A percentile compares a stretch with the other conserved stretches of the same genome.
Evolutionary conservation across 192 early-diverging fungal species (phyloP).

Genomic region (Entomortierella beljakovae): DNA sequence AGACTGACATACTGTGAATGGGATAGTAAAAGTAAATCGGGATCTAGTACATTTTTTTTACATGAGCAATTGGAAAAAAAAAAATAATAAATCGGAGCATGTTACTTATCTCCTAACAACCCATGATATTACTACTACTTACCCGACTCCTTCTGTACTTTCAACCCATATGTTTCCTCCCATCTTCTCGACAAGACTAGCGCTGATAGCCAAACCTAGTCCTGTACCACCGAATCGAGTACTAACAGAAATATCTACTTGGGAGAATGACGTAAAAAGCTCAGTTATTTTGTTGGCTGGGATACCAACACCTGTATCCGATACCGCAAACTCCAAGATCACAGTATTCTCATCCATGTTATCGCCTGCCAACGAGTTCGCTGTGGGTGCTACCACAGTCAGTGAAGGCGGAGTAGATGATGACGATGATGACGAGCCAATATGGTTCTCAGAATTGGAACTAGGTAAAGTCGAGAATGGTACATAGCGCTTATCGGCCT

Average conservation of each 20-base stretch:
- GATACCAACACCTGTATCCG: conserved; percentile 49
- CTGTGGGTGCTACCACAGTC: conserved; percentile 46
- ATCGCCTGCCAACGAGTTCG: conserved; percentile 33
- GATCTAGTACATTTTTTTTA: conserved; percentile 6
- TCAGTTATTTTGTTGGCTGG: conserved; percentile 55
- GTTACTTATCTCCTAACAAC: background rate
- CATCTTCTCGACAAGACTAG: conserved; percentile 71
- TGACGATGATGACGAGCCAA: background rate
- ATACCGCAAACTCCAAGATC: conserved; percentile 50
- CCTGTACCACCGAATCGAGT: conserved; percentile 71
- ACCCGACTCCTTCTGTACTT: conserved; percentile 69
- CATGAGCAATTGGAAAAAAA: background rate
- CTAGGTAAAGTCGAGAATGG: background rate
- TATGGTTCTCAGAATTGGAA: background rate
- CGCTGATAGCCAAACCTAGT: conserved; percentile 74
- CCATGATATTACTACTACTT: no score
- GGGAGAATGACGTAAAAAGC: conserved; percentile 73
- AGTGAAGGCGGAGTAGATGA: conserved; percentile 21
- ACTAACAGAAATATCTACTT: conserved; percentile 70
- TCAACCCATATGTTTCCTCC: conserved; percentile 73
- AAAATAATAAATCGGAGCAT: background rate
- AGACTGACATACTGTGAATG: conserved; percentile 46
- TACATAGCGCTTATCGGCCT: conserved; percentile 15
- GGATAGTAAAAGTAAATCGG: conserved; percentile 50
- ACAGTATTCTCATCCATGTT: conserved; percentile 45